Evolutionary conservation across 2,329 filamentous ascomycete species (phyloP).

Genomic region (Mycogone perniciosa): DNA sequence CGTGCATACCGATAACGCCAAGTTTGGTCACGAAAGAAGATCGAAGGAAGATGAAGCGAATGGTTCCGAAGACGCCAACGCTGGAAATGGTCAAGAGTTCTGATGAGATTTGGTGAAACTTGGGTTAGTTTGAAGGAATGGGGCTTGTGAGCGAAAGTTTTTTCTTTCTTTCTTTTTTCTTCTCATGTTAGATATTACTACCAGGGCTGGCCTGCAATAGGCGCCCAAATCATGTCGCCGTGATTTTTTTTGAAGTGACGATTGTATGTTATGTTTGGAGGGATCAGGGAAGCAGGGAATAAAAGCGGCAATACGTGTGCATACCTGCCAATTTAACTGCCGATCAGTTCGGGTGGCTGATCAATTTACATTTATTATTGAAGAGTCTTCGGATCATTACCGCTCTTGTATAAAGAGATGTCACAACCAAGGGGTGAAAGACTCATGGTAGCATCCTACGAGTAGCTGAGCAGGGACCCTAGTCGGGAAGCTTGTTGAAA

Average conservation of each 20-base stretch:
- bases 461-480: no score
- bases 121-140: constrained; percentile 3
- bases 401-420: no score
- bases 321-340: no score
- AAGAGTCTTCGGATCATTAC: no score
- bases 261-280: background rate
- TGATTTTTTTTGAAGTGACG: constrained; percentile 13
- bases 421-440: no score
- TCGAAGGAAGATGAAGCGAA: constrained; percentile 59
- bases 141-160: background rate
- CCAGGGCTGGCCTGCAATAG: constrained; percentile 13
- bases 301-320: background rate
- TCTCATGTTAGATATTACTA: constrained; percentile 21
- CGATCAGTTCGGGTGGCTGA: no score
- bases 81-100: constrained; percentile 54
- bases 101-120: constrained; percentile 57
- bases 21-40: constrained; percentile 65
- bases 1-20: constrained; percentile 70
- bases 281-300: constrained; percentile 1
- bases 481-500: no score
- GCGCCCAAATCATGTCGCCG: constrained; percentile 19
- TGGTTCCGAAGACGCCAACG: constrained; percentile 58
- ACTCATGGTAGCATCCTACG: no score
- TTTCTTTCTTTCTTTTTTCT: constrained; percentile 2
- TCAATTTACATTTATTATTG: no score